phyloP scores from a whole-genome alignment of 192 early-diverging fungal genomes.

The Entrophospora sp. region DNA sequence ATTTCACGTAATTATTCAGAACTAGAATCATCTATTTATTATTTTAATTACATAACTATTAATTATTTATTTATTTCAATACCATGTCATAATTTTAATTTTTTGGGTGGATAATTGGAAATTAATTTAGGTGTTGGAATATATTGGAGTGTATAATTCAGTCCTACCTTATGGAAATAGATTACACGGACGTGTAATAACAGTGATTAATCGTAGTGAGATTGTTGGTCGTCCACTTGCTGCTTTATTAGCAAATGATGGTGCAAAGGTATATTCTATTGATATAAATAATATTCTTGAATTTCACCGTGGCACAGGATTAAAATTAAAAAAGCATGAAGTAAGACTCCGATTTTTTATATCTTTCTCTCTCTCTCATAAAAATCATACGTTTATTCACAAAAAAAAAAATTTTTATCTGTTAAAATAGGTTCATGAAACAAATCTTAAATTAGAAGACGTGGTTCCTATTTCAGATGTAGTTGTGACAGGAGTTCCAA shows the following conservation, averaged over 20 bases:
- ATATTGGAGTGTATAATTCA: constrained; percentile 88
- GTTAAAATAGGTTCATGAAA: constrained; percentile 57
- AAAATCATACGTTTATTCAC: too few relatives aligned
- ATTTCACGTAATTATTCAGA: too few relatives aligned
- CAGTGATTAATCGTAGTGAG: constrained; percentile 92
- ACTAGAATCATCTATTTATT: background rate
- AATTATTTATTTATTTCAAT: background rate
- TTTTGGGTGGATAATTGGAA: too few relatives aligned
- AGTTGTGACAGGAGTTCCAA: constrained; percentile 96
- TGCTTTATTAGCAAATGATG: constrained; percentile 95
- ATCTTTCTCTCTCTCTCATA: too few relatives aligned
- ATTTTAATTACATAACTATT: background rate
- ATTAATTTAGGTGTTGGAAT: constrained; percentile 67
- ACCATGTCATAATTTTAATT: too few relatives aligned
- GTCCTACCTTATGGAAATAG: constrained; percentile 88
- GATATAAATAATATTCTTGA: constrained; percentile 83
- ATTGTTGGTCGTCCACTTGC: constrained; percentile 97
- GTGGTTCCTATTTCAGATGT: constrained; percentile 84
- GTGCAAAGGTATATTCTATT: constrained; percentile 92
- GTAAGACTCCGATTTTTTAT: too few relatives aligned
- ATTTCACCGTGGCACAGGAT: constrained; percentile 62
- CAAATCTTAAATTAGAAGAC: constrained; percentile 62
- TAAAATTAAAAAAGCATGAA: constrained; percentile 59
- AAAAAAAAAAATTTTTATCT: background rate
- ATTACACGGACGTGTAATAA: constrained; percentile 86